These are phyloP conservation scores for Vaccinium corymbosum DNA, from an alignment of 148 eudicot genomes.

Conservation along the genomic window DNA sequence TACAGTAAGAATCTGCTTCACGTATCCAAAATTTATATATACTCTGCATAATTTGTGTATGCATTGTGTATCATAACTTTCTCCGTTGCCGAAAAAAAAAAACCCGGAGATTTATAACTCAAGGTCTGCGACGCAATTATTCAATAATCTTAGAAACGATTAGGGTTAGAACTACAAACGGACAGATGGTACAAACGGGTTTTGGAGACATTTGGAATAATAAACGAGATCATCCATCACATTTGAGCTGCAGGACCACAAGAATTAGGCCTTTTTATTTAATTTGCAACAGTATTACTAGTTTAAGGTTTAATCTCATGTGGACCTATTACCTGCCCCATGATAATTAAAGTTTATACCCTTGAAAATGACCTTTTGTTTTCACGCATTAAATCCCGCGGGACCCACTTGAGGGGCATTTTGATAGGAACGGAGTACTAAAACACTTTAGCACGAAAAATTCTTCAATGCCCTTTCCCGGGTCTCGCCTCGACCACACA, in stretches of 20 bases:
- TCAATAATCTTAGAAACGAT: not conserved
- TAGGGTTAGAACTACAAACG: not conserved
- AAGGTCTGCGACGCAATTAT: not conserved
- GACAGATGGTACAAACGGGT: not conserved
- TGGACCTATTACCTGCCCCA: slow-evolving; percentile 2
- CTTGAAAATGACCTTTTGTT: not conserved
- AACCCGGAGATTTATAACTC: not conserved
- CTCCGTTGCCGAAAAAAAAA: not conserved
- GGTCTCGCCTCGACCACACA: too few relatives aligned
- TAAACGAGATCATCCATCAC: not conserved
- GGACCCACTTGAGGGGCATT: too few relatives aligned
- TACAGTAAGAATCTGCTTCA: too few relatives aligned
- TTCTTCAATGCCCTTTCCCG: too few relatives aligned
- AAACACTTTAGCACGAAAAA: too few relatives aligned
- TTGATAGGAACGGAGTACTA: too few relatives aligned
- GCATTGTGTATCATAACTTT: not conserved
- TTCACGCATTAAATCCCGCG: too few relatives aligned
- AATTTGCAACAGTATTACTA: not conserved
- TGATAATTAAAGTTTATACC: not conserved
- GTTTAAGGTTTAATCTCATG: not conserved
- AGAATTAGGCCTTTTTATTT: not conserved
- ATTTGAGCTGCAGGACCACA: not conserved
- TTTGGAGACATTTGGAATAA: not conserved
- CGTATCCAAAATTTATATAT: too few relatives aligned
- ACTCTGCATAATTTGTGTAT: not conserved